A percentile compares a stretch with the other conserved stretches of the same genome.
Conservation (phyloP, 139 green algal species). For the Ostreobium quekettii region DNA sequence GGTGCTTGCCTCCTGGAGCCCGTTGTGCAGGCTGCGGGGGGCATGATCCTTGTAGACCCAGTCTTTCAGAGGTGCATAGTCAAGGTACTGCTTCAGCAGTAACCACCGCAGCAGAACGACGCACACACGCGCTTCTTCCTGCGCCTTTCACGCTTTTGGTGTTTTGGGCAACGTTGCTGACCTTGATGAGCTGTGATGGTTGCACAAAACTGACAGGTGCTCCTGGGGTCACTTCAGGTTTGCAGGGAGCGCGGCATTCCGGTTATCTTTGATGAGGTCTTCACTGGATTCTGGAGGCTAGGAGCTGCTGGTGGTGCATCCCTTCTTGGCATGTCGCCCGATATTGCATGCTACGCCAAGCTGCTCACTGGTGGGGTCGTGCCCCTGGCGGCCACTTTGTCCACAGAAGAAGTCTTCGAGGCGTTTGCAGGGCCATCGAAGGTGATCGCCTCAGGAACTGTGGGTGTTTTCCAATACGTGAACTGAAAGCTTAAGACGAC, state of each 20-base stretch:
- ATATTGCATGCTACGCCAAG: conserved; percentile 95
- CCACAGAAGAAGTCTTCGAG: conserved; percentile 65
- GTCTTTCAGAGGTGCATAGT: conserved; percentile 73
- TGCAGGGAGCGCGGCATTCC: conserved; percentile 62
- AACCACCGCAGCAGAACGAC: background rate
- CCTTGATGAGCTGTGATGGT: too few relatives aligned
- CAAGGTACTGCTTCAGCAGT: too few relatives aligned
- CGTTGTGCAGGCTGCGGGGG: conserved; percentile 82
- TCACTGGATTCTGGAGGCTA: conserved; percentile 82
- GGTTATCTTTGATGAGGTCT: conserved; percentile 92
- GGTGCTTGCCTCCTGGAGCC: conserved; percentile 75
- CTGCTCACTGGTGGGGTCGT: conserved; percentile 74
- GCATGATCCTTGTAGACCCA: conserved; percentile 91
- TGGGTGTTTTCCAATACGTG: too few relatives aligned
- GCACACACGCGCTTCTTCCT: background rate
- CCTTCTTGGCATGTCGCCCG: conserved; percentile 64
- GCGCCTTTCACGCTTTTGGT: background rate
- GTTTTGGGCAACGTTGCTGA: too few relatives aligned
- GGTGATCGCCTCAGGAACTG: conserved; percentile 20
- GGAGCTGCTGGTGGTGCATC: conserved; percentile 49
- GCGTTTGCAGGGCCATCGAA: conserved; percentile 67
- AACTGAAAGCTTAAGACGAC: too few relatives aligned
- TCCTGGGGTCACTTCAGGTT: conserved; percentile 26
- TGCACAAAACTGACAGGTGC: too few relatives aligned
- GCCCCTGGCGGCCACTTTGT: conserved; percentile 79